Evolutionary conservation across 2,329 filamentous ascomycete species (phyloP), one percentile per base, ranked within the genome.

Genomic region (Talaromyces rugulosus): DNA sequence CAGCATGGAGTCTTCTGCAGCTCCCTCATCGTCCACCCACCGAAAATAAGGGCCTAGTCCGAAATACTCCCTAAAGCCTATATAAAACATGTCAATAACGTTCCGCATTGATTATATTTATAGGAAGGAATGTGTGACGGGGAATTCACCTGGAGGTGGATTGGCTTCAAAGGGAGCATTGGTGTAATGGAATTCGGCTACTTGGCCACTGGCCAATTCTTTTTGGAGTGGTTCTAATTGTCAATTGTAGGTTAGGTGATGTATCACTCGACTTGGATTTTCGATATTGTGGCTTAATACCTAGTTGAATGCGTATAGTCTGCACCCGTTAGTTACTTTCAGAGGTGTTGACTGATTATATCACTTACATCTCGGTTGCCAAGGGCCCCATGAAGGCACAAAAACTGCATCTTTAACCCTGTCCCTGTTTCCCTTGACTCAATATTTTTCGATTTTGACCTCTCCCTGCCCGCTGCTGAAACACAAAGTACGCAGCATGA

Each of bases 341-440:
- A n/a, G 36, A 7, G 16, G 16, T n/a, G 36, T 6, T 2, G 36
- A n/a, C 36, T 40, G 16, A 40, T 7, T n/a, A 40, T 40, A 4
- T 4, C 12, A 65, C 69, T 14, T 57, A 72, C 70, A 52, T 72
- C 64, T 14, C 68, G 59, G 51, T 71, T 72, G 60, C 68, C 68
- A 65, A 71, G 70, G 50, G 69, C 67, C 53, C 70, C 70, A 52
- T 71, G 70, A 40, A 71, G 66, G 56, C 70, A 71, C 18, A 71
- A 33, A 55, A 71, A 71, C 28, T 66, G 64, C 70, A 72, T 71
- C 44, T 11, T 65, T 57, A 18, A 52, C 34, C 14, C 14, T 33
- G 28, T 12, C 42, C 14, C 55, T 53, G 54, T 2, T 9, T 33
- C 4, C 3, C 16, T 40, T 40, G 16, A 16, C 16, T 40, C 36